phyloP scores from a whole-genome alignment of 768 basidiomycete species.

The Leccinum uliginosum region DNA sequence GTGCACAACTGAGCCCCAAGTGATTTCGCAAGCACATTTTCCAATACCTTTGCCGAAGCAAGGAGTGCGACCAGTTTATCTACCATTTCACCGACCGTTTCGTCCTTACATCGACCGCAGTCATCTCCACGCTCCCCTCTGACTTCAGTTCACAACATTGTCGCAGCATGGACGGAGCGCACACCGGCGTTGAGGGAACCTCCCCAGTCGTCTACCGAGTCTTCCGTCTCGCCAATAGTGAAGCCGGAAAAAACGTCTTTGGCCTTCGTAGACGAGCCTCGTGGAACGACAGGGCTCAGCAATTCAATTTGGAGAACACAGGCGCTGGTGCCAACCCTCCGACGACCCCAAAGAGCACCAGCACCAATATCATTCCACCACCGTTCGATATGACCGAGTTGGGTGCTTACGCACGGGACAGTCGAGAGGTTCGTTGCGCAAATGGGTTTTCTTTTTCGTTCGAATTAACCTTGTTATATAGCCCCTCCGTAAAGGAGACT shows the following conservation, averaged over 20 bases:
- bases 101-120: conserved; percentile 59
- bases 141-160: conserved; percentile 71
- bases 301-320: conserved; percentile 10
- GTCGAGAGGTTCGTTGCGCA: conserved; percentile 38
- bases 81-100: conserved; percentile 38
- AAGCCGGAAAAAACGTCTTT: conserved; percentile 29
- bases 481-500: conserved; percentile 79
- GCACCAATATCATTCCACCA: conserved; percentile 36
- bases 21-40: conserved; percentile 35
- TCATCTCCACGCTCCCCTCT: conserved; percentile 69
- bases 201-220: conserved; percentile 34
- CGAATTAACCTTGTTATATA: conserved; percentile 30
- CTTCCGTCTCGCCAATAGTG: conserved; percentile 36
- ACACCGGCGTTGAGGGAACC: conserved; percentile 43
- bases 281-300: conserved; percentile 19
- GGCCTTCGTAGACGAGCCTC: conserved; percentile 32
- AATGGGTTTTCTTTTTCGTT: not conserved
- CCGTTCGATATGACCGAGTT: conserved; percentile 46
- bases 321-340: conserved; percentile 9
- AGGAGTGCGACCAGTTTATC: conserved; percentile 21
- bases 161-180: conserved; percentile 77
- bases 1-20: conserved; percentile 33
- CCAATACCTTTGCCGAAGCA: conserved; percentile 39
- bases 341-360: conserved; percentile 27
- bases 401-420: conserved; percentile 37